A percentile compares a stretch with the other conserved stretches of the same genome.
Conservation (phyloP, 345 rosid species). For the Mallotus nudiflorus region DNA sequence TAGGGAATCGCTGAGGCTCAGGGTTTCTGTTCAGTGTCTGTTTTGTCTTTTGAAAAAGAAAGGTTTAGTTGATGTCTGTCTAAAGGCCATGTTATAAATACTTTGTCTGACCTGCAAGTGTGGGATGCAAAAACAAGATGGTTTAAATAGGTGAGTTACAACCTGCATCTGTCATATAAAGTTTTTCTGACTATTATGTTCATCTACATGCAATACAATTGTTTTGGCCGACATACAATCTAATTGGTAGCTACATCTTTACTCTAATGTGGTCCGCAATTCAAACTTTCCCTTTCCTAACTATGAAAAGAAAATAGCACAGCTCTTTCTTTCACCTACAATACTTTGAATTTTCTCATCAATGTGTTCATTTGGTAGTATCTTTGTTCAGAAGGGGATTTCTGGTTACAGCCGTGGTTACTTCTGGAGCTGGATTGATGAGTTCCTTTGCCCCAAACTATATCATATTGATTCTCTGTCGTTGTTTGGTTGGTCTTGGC, state of each 20-base stretch:
- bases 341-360: not conserved
- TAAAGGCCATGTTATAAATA: too few species aligned
- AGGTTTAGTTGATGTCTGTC: too few species aligned
- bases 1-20: too few species aligned
- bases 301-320: not conserved
- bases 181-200: not conserved
- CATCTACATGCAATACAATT: not conserved
- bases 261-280: not conserved
- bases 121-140: too few species aligned
- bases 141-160: too few species aligned
- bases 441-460: conserved; percentile 82
- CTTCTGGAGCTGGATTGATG: conserved; percentile 73
- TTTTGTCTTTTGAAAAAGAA: too few species aligned
- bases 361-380: not conserved
- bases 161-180: too few species aligned
- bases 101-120: too few species aligned
- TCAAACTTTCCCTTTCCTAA: not conserved
- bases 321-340: not conserved
- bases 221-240: not conserved
- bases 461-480: conserved; percentile 47
- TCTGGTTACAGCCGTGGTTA: conserved; percentile 71
- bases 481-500: conserved; percentile 87
- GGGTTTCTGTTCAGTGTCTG: too few species aligned
- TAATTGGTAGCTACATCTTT: not conserved
- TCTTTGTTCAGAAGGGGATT: conserved; percentile 71